Base-by-base conservation (phyloP, 352 stramenopile genomes). In the Globisporangium heterothallicum region DNA sequence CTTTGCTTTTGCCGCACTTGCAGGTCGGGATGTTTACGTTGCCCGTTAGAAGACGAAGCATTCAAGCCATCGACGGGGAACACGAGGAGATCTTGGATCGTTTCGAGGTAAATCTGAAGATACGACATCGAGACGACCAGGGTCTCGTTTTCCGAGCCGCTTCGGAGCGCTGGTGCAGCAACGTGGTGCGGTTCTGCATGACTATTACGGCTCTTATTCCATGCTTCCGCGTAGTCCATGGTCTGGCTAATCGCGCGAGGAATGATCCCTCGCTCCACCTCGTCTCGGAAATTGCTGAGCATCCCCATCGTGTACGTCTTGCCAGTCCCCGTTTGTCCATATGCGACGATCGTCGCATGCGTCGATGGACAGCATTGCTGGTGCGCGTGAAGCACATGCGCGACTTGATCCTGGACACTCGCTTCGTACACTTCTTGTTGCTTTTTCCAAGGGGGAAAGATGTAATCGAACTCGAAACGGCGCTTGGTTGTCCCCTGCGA, bases 221-320 rank as follows among this genome's bases (percentile, higher is more conserved):
- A 49, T 4, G 25, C 53, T n/a, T 46, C 32, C 30, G 61, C 46
- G 48, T 71, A 78, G 1, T 56, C 52, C 19, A 87, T 51, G 30
- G 88, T 66, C 46, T 90, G 74, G 5, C 58, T 35, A 13, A 88
- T 40, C 0, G 78, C 76, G 0, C 78, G 78, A n/a, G 78, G 78
- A 24, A 86, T 90, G 42, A 90, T 63, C 2, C 76, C 78, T 24
- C 70, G 60, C 14, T 78, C 63, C 4, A 49, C 38, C 5, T 74
- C 45, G 44, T 70, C 42, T 30, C 49, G 35, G 14, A 67, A 55
- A 41, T 70, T 52, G 51, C 66, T 64, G 24, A 88, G 56, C 64
- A 90, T 84, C 2, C 78, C 76, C 76, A 90, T 88, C 6, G 76
- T 90, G 59, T 86, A 88, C 24, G 76, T 85, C 56, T 90, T 90